Percentiles rank a stretch among this genome's conserved stretches.
Evolutionary conservation across 2,329 filamentous ascomycete genomes (phyloP).

Genomic region (Endocalyx cinctus): DNA sequence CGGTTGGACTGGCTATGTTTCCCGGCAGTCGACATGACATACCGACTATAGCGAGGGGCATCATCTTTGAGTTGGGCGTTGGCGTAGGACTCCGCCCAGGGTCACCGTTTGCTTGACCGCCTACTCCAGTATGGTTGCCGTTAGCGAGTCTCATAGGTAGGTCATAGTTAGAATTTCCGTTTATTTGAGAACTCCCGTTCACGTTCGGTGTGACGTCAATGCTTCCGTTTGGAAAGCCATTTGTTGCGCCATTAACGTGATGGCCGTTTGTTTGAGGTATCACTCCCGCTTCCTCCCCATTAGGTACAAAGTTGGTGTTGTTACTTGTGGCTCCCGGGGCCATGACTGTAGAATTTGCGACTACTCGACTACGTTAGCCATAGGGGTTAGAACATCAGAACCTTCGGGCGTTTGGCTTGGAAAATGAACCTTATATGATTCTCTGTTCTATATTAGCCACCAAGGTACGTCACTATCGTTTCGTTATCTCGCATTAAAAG

Average conservation of each 20-base stretch:
- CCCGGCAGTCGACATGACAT: conserved; percentile 33
- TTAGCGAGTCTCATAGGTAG: too few species aligned
- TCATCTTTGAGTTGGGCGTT: conserved; percentile 18
- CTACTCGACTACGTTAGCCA: conserved; percentile 14
- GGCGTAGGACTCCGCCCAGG: too few species aligned
- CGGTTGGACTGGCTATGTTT: conserved; percentile 28
- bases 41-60: conserved; percentile 31
- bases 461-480: too few species aligned
- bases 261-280: conserved; percentile 24
- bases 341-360: conserved; percentile 21
- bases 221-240: too few species aligned
- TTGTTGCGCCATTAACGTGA: too few species aligned
- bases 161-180: too few species aligned
- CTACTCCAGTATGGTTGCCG: too few species aligned
- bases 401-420: too few species aligned
- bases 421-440: conserved; percentile 20
- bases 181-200: too few species aligned
- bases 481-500: too few species aligned
- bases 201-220: too few species aligned
- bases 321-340: conserved; percentile 24
- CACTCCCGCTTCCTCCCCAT: conserved; percentile 19
- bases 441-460: too few species aligned
- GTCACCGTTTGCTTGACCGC: conserved; percentile 21
- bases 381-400: conserved; percentile 11
- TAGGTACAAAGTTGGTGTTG: conserved; percentile 16